Evolutionary conservation across 2,329 filamentous ascomycete species (phyloP).

Genomic region (Colletotrichum siamense): DNA sequence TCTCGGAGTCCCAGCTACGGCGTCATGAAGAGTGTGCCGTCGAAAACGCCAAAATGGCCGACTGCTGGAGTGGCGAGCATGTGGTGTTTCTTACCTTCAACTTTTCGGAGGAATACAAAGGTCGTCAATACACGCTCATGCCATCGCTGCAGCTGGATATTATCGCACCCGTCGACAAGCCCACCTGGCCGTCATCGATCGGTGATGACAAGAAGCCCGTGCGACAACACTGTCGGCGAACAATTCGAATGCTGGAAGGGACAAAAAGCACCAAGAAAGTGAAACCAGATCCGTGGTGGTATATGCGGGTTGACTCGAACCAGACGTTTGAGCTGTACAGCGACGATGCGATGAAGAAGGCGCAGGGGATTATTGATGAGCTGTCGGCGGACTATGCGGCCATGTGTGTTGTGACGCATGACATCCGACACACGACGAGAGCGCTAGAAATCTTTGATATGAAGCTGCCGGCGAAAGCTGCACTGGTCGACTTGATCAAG

Average conservation of each 20-base stretch:
- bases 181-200: background rate
- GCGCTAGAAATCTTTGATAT: background rate
- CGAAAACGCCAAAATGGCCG: slow-evolving; percentile 2
- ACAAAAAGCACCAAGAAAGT: background rate
- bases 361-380: background rate
- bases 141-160: background rate
- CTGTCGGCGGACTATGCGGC: background rate
- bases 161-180: background rate
- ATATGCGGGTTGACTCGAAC: background rate
- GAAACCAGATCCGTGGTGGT: background rate
- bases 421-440: background rate
- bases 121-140: background rate
- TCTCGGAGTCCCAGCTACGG: background rate
- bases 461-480: background rate
- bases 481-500: slow-evolving; percentile 4
- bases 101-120: background rate
- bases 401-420: background rate
- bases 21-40: background rate
- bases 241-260: background rate
- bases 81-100: background rate
- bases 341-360: background rate
- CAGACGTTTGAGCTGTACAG: background rate
- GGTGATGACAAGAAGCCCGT: background rate
- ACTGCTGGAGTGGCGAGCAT: background rate
- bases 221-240: background rate